A percentile compares a stretch with the other conserved stretches of the same genome.
Conservation (phyloP, 306 rosid genomes). For the Trifolium repens region DNA sequence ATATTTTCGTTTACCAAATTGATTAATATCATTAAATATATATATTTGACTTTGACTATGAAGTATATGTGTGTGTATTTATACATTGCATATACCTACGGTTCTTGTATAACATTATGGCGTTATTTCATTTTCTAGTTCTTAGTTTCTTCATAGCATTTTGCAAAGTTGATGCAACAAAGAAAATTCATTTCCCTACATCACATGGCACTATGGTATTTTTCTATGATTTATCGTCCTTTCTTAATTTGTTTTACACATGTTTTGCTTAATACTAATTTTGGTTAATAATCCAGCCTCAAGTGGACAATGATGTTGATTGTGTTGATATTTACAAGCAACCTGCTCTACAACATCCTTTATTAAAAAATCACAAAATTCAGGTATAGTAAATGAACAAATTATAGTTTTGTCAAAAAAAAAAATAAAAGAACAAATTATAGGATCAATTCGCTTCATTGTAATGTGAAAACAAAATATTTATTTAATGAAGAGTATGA, state of each 20-base stretch:
- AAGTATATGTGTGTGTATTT: too few species aligned
- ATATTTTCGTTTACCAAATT: too few species aligned
- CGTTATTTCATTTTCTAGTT: background rate
- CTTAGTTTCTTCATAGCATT: background rate
- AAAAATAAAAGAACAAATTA: too few species aligned
- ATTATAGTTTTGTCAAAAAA: too few species aligned
- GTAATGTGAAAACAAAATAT: too few species aligned
- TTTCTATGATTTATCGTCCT: background rate
- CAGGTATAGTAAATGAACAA: background rate
- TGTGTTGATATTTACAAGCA: slow-evolving; percentile 25
- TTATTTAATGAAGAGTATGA: too few species aligned
- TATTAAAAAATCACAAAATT: slow-evolving; percentile 24
- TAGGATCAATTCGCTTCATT: too few species aligned
- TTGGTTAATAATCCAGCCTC: background rate
- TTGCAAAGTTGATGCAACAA: background rate
- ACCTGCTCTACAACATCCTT: slow-evolving; percentile 2
- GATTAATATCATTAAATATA: too few species aligned
- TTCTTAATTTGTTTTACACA: background rate
- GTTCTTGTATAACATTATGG: background rate
- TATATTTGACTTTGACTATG: too few species aligned
- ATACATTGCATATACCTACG: too few species aligned
- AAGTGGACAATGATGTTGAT: background rate
- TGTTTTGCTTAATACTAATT: background rate
- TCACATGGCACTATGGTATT: background rate
- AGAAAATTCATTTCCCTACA: background rate